Conservation (phyloP, 805 yeast species). For the Metschnikowia shivogae region DNA sequence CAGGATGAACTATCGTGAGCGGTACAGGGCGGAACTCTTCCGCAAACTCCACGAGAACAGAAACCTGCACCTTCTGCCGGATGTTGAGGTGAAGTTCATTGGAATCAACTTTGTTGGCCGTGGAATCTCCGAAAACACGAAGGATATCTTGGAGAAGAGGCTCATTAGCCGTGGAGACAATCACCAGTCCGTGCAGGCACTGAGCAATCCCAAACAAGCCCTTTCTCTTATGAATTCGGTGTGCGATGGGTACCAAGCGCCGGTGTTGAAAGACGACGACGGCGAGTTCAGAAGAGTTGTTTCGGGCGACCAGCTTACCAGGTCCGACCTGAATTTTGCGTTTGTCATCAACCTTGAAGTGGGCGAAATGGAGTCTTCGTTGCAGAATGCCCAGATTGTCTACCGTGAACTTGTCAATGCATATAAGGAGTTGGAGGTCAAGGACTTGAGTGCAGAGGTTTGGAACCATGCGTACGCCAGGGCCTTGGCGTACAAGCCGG, state of each 20-base stretch:
- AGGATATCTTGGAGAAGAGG: constrained; percentile 54
- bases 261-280: constrained; percentile 8
- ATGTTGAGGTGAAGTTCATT: constrained; percentile 49
- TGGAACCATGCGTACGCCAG: constrained; percentile 44
- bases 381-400: constrained; percentile 44
- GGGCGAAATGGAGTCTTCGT: constrained; percentile 19
- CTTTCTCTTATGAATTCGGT: constrained; percentile 8
- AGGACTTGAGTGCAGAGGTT: constrained; percentile 27
- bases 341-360: constrained; percentile 52
- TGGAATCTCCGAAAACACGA: constrained; percentile 29
- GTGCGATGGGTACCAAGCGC: constrained; percentile 9
- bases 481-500: constrained; percentile 56
- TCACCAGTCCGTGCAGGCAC: constrained; percentile 75
- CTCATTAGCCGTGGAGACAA: constrained; percentile 73
- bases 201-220: constrained; percentile 43
- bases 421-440: constrained; percentile 8
- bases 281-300: constrained; percentile 4
- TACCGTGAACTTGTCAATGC: constrained; percentile 19
- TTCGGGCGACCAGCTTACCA: constrained; percentile 9
- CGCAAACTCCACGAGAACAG: constrained; percentile 41
- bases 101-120: constrained; percentile 62
- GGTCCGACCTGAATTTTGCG: constrained; percentile 60
- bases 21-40: constrained; percentile 68
- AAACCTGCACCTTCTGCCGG: constrained; percentile 27
- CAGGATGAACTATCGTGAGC: constrained; percentile 69